Base-by-base conservation (phyloP, 2,329 filamentous ascomycete genomes). In the Aspergillus calidoustus region DNA sequence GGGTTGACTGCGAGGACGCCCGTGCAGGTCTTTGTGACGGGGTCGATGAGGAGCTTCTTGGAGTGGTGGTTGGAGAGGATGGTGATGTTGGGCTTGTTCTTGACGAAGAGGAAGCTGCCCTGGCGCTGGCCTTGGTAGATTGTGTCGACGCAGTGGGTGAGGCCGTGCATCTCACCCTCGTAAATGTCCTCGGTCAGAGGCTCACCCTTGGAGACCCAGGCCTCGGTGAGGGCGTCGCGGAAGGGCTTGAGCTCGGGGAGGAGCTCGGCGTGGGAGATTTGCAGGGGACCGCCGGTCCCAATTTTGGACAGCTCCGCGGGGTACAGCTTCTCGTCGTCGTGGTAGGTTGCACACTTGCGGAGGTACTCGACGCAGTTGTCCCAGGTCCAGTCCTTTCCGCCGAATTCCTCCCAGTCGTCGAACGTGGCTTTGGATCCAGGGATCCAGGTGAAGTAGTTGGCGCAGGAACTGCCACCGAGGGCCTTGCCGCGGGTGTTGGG, bases 381-480 rank as follows among this genome's bases (percentile, higher is more conserved):
- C 83, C 84, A 88, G 0, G 77, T 87, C 87, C 87, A 89, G 7
- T 79, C 76, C 2, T 76, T 66, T 2, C 79, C 79, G 30, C 81
- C 80, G 58, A 74, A 82, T 43, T 80, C 76, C 17, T 70, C 78
- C 81, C 81, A 83, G 59, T 78, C 73, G 64, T 83, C 84, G 66
- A 86, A 89, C 0, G 86, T 88, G 3, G 79, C 79, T 57, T 82
- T 82, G 59, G 80, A 84, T 2, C 86, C 87, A 1, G 82, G 85
- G 5, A 87, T 79, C 86, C 86, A 89, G 15, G 86, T 87, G 72
- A 84, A 88, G 71, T 89, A 89, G 75, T 89, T 89, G 53, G 86
- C 71, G 44, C 79, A 84, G 0, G 81, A 83, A 62, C 83, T 85
- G 17, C 87, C 86, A 41, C 86, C 86, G 0, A 89, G 83, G 2